Evolutionary conservation across 192 early-diverging fungal species (phyloP).

Genomic region (Umbelopsis sp.): DNA sequence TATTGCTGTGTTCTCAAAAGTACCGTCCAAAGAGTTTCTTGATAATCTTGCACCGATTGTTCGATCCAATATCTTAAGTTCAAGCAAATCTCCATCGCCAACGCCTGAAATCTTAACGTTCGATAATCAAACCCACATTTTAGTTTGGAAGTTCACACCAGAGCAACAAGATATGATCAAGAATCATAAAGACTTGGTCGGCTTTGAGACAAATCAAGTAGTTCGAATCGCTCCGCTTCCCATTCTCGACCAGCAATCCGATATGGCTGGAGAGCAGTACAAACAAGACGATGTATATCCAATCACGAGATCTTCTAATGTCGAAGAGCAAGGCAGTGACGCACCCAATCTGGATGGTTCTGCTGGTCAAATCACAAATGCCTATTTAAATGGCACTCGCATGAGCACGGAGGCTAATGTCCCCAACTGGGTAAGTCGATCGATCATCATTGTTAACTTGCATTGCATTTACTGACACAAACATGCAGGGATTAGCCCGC

Average conservation of each 20-base stretch:
- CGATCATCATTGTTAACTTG: not conserved
- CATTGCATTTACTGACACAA: no score
- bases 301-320: not conserved
- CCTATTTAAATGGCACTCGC: not conserved
- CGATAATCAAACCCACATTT: conserved; percentile 1
- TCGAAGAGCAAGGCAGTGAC: conserved; percentile 17
- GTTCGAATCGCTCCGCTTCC: not conserved
- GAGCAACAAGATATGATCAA: not conserved
- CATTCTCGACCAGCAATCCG: no score
- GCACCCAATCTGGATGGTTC: conserved; percentile 4
- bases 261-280: not conserved
- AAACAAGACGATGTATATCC: no score
- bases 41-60: not conserved
- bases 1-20: not conserved
- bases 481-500: conserved; percentile 50
- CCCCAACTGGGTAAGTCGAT: conserved; percentile 26
- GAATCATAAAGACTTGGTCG: not conserved
- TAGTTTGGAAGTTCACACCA: conserved; percentile 8
- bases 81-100: not conserved
- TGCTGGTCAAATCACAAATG: not conserved
- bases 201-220: not conserved
- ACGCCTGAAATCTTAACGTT: not conserved
- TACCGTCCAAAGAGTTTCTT: not conserved
- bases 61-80: not conserved
- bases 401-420: conserved; percentile 3